Evolutionary conservation across 768 basidiomycete species (phyloP).

Genomic region (Termitomyces sp.): DNA sequence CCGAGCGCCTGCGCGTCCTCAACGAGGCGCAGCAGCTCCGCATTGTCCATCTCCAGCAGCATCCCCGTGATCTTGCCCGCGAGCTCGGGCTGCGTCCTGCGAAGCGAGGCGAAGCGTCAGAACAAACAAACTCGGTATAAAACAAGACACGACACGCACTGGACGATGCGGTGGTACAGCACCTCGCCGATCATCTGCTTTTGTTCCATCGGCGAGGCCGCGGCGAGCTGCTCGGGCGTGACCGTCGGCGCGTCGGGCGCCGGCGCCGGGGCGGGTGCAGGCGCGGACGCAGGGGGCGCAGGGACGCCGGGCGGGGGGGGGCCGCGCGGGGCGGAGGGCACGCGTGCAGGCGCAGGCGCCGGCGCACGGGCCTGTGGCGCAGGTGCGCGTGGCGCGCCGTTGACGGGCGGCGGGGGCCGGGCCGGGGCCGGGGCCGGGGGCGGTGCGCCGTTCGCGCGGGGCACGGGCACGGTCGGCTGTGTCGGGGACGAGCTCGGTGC

Average conservation of each 20-base stretch:
- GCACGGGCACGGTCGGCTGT: slow-evolving; percentile 54
- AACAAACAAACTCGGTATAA: not conserved
- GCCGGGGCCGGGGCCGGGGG: no score
- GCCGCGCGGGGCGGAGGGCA: slow-evolving; percentile 37
- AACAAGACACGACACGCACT: slow-evolving; percentile 57
- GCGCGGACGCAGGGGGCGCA: slow-evolving; percentile 23
- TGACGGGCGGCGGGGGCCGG: no score
- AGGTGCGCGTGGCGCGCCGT: slow-evolving; percentile 34
- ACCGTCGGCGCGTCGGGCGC: slow-evolving; percentile 33
- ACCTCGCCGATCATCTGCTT: slow-evolving; percentile 99
- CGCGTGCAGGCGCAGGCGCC: slow-evolving; percentile 17
- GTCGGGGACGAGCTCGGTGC: slow-evolving; percentile 71
- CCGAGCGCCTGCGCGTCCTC: slow-evolving; percentile 82
- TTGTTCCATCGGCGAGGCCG: slow-evolving; percentile 78
- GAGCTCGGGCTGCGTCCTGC: slow-evolving; percentile 82
- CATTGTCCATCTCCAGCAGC: slow-evolving; percentile 98
- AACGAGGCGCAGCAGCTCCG: slow-evolving; percentile 84
- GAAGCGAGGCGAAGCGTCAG: not conserved
- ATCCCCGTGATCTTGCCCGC: slow-evolving; percentile 99
- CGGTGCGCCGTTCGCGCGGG: slow-evolving; percentile 64
- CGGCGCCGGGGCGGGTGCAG: slow-evolving; percentile 25
- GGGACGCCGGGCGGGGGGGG: slow-evolving; percentile 21
- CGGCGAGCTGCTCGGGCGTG: slow-evolving; percentile 45
- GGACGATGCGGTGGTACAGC: slow-evolving; percentile 84
- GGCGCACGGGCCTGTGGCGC: slow-evolving; percentile 22